These are phyloP conservation scores for Chlamydomonas sp. DNA, from an alignment of 139 green algal genomes.

Conservation along the genomic window DNA sequence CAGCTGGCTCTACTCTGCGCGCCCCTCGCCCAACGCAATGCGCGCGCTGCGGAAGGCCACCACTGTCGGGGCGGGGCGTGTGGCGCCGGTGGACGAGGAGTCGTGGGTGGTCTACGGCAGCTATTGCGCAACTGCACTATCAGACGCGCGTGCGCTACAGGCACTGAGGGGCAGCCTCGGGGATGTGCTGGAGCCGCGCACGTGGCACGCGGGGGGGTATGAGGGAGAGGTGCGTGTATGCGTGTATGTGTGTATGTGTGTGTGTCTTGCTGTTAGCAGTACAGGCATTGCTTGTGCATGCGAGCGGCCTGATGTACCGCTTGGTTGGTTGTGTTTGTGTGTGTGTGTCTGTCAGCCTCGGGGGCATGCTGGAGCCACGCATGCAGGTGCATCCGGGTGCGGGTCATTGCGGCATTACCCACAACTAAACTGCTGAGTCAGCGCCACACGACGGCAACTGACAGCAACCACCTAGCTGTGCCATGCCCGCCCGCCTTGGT, in stretches of 20 bases:
- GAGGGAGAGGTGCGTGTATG: constrained; percentile 18
- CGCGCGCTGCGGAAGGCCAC: no score
- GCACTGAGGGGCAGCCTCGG: constrained; percentile 22
- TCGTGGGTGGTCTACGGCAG: constrained; percentile 27
- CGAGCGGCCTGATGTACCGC: no score
- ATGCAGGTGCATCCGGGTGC: no score
- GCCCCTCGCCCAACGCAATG: constrained; percentile 1
- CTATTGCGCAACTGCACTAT: constrained; percentile 31
- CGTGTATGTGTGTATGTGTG: background rate
- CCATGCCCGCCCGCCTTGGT: no score
- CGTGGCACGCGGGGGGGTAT: constrained; percentile 36
- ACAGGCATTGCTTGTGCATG: no score
- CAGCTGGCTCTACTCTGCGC: constrained; percentile 33
- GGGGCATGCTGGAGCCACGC: no score
- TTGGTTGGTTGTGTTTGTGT: no score
- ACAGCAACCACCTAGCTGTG: no score
- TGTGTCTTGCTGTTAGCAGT: background rate
- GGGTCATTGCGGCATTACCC: no score
- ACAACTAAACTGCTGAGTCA: no score
- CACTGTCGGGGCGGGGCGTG: background rate
- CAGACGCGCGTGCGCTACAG: constrained; percentile 29
- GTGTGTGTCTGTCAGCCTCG: no score
- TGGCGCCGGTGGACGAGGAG: constrained; percentile 3
- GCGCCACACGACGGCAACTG: no score
- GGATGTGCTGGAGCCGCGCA: constrained; percentile 19